Conservation (phyloP, 176 grass and related monocot genomes). For the Cymbopogon citratus region DNA sequence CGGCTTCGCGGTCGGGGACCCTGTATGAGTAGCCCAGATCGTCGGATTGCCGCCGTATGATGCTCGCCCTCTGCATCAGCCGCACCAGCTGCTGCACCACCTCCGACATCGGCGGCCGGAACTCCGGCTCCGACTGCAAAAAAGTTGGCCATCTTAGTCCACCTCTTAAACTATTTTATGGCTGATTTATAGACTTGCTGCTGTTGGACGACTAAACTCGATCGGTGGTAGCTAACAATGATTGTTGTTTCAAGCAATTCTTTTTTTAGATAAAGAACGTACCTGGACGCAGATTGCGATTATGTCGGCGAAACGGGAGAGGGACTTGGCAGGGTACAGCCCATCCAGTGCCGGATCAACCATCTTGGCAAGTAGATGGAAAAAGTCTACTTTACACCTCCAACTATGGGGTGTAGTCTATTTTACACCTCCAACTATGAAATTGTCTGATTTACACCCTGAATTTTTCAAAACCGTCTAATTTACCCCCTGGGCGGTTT, state of each 20-base stretch:
- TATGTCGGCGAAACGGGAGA: conserved; percentile 91
- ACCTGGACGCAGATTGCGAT: conserved; percentile 96
- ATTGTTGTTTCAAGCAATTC: no score
- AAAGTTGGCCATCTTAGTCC: not conserved
- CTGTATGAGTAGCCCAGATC: conserved; percentile 73
- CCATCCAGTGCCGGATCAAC: conserved; percentile 84
- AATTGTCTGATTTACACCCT: no score
- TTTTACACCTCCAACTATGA: no score
- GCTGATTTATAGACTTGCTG: no score
- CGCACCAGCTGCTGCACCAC: conserved; percentile 90
- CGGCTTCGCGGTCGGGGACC: conserved; percentile 40
- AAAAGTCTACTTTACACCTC: no score
- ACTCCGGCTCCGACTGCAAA: conserved; percentile 77
- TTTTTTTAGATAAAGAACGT: not conserved
- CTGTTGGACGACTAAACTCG: no score
- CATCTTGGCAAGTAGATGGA: conserved; percentile 83
- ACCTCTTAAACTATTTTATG: not conserved
- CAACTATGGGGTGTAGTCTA: no score
- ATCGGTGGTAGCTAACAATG: no score
- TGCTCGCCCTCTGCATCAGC: conserved; percentile 76
- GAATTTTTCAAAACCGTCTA: no score
- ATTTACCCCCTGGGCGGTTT: no score
- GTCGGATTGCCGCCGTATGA: conserved; percentile 55
- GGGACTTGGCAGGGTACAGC: conserved; percentile 88
- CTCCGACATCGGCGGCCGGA: conserved; percentile 91